These are phyloP conservation scores for Puccinia horiana DNA, from an alignment of 1,284 basidiomycete species.

Conservation along the genomic window DNA sequence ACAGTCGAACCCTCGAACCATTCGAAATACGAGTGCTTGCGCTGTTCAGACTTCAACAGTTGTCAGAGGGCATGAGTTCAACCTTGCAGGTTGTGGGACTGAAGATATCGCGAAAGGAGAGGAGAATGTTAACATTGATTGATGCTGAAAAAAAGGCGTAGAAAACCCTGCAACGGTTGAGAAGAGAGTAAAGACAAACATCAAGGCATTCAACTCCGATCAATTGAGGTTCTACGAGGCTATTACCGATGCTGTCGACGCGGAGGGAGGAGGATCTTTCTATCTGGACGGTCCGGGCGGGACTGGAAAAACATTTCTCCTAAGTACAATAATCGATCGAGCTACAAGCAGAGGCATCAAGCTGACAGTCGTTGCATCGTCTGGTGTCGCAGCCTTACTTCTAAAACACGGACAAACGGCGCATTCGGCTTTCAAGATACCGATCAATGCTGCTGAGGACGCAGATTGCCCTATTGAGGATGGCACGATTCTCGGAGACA, in stretches of 20 bases:
- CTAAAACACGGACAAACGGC: conserved; percentile 61
- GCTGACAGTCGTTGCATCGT: too few relatives aligned
- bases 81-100: too few relatives aligned
- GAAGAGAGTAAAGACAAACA: not conserved
- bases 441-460: conserved; percentile 49
- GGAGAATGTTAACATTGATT: too few relatives aligned
- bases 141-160: too few relatives aligned
- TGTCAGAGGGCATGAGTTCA: not conserved
- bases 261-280: not conserved
- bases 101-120: too few relatives aligned
- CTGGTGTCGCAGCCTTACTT: conserved; percentile 62
- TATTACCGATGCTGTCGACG: not conserved
- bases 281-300: not conserved
- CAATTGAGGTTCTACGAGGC: not conserved
- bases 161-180: too few relatives aligned
- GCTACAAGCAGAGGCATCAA: conserved; percentile 57
- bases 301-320: conserved; percentile 63
- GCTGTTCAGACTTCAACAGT: not conserved
- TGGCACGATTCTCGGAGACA: not conserved
- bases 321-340: conserved; percentile 60
- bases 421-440: conserved; percentile 62
- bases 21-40: not conserved
- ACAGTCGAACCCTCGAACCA: not conserved
- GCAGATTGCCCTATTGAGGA: not conserved
- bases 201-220: not conserved